Evolutionary conservation across 257 asterid genomes (phyloP).

Genomic region (Nicotiana sylvestris): DNA sequence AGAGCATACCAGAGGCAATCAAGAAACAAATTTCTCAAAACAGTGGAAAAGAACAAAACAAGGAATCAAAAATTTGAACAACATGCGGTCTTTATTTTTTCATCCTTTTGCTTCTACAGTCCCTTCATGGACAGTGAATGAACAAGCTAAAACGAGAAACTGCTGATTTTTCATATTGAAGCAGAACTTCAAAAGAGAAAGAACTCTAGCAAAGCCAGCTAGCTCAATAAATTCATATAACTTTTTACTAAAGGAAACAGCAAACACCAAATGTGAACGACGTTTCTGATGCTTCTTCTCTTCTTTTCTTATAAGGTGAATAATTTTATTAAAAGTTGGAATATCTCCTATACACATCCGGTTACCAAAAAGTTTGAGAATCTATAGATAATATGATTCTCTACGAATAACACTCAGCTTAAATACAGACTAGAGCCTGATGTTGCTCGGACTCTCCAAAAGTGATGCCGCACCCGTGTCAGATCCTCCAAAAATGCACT

Average conservation of each 20-base stretch:
- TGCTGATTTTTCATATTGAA: not conserved
- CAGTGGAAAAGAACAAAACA: not conserved
- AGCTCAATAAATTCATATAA: not conserved
- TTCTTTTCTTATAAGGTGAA: too few relatives aligned
- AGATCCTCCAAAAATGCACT: too few relatives aligned
- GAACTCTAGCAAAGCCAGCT: not conserved
- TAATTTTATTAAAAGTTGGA: too few relatives aligned
- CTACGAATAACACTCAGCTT: too few relatives aligned
- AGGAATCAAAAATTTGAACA: not conserved
- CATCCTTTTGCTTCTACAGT: not conserved
- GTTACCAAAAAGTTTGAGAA: too few relatives aligned
- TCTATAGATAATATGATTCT: too few relatives aligned
- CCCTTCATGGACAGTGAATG: not conserved
- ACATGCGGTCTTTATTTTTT: not conserved
- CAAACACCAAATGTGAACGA: too few relatives aligned
- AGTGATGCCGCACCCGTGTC: too few relatives aligned
- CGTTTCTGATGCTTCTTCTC: too few relatives aligned
- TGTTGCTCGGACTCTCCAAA: too few relatives aligned
- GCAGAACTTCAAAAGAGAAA: not conserved
- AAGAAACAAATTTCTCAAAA: not conserved
- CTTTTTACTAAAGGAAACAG: not conserved
- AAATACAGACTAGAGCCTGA: too few relatives aligned
- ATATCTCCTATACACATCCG: too few relatives aligned
- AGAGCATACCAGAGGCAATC: constrained; percentile 1
- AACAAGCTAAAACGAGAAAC: not conserved